Percentiles rank a stretch among this genome's conserved stretches.
Evolutionary conservation across 2,329 filamentous ascomycete genomes (phyloP).

Genomic region (Biscogniauxia sp.): DNA sequence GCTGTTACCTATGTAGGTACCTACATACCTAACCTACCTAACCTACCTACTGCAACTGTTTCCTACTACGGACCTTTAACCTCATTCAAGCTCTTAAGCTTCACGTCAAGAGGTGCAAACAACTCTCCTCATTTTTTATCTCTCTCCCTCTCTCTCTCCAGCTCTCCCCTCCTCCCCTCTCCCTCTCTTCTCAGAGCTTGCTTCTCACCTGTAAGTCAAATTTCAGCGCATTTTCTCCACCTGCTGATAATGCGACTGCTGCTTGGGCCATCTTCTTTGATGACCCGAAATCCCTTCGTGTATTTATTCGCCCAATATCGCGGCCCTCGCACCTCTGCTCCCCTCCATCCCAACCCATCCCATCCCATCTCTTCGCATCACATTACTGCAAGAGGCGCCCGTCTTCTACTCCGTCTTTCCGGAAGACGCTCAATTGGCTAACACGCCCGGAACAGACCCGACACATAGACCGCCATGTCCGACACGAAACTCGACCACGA

Average conservation of each 20-base stretch:
- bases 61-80: neutral
- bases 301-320: neutral
- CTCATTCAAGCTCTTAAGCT: neutral
- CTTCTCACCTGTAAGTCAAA: neutral
- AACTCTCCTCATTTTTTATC: neutral
- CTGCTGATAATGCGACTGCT: neutral
- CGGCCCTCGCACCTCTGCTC: too few relatives aligned
- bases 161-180: too few relatives aligned
- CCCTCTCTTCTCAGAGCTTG: neutral
- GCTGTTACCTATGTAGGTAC: too few relatives aligned
- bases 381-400: neutral
- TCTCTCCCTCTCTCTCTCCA: too few relatives aligned
- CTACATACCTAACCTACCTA: too few relatives aligned
- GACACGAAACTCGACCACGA: slow-evolving; percentile 27
- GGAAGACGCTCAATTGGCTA: slow-evolving; percentile 2
- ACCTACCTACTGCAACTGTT: neutral
- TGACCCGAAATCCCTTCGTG: neutral
- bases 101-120: neutral
- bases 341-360: neutral
- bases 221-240: neutral
- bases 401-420: neutral
- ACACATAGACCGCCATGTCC: slow-evolving; percentile 21
- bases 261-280: neutral
- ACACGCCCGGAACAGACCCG: slow-evolving; percentile 4
- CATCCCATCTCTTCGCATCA: neutral